phyloP scores from a whole-genome alignment of 1,284 basidiomycete genomes.

The Apiotrichum laibachii region DNA sequence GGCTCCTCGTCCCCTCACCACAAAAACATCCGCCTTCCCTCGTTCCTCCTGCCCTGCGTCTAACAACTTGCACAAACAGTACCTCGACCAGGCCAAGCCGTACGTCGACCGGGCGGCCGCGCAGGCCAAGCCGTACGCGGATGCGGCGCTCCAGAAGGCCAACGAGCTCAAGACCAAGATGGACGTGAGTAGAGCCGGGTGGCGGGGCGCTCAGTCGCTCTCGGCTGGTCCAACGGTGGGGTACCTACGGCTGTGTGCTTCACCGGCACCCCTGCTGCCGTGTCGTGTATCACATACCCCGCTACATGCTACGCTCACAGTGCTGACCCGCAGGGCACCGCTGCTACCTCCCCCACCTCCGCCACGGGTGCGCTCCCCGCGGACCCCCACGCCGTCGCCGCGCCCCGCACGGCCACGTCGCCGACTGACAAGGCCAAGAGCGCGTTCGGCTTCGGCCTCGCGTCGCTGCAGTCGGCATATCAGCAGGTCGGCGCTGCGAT shows the following conservation, averaged over 20 bases:
- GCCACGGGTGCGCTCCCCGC: background rate
- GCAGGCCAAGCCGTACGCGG: conserved; percentile 38
- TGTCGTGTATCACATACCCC: too few relatives aligned
- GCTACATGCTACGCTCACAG: too few relatives aligned
- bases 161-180: conserved; percentile 41
- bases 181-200: conserved; percentile 23
- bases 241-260: too few relatives aligned
- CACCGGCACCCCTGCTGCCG: too few relatives aligned
- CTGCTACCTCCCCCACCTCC: background rate
- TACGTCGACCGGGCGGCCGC: conserved; percentile 35
- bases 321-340: too few relatives aligned
- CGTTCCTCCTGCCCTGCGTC: too few relatives aligned
- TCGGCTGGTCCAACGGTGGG: too few relatives aligned
- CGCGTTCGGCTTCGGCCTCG: conserved; percentile 33
- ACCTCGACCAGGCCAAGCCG: conserved; percentile 30
- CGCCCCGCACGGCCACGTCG: conserved; percentile 3
- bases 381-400: background rate
- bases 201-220: too few relatives aligned
- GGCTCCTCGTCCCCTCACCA: too few relatives aligned
- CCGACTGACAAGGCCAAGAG: conserved; percentile 33
- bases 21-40: too few relatives aligned
- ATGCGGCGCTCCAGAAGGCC: conserved; percentile 43
- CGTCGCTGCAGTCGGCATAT: conserved; percentile 39
- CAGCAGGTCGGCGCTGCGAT: conserved; percentile 40
- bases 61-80: conserved; percentile 11